Evolutionary conservation across 169 alveolate genomes (phyloP).

Genomic region (Cryptosporidium ryanae): DNA sequence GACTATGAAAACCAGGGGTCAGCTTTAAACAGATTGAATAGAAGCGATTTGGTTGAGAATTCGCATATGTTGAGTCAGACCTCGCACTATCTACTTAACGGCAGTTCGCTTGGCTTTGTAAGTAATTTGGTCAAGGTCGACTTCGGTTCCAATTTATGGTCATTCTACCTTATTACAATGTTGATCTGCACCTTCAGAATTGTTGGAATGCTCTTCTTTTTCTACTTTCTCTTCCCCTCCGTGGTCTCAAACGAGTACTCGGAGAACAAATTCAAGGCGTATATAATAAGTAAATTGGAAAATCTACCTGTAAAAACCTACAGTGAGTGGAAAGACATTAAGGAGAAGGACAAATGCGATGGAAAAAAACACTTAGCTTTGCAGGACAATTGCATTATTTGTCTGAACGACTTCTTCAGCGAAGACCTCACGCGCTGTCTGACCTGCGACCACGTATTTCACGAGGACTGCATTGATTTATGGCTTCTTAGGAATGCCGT

Average conservation of each 20-base stretch:
- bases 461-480: slow-evolving; percentile 82
- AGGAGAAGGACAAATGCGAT: slow-evolving; percentile 1
- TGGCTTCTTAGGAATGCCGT: slow-evolving; percentile 82
- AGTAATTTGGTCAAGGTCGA: slow-evolving; percentile 38
- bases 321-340: slow-evolving; percentile 50
- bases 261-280: slow-evolving; percentile 31
- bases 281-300: slow-evolving; percentile 27
- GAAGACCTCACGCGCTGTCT: slow-evolving; percentile 79
- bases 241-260: slow-evolving; percentile 40
- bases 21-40: slow-evolving; percentile 1
- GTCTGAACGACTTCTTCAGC: slow-evolving; percentile 47
- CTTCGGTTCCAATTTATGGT: slow-evolving; percentile 30
- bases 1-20: not conserved
- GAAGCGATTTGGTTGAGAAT: slow-evolving; percentile 1
- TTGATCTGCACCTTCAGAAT: slow-evolving; percentile 57
- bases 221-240: slow-evolving; percentile 63
- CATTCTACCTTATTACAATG: slow-evolving; percentile 41
- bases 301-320: slow-evolving; percentile 60
- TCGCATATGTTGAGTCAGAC: not conserved
- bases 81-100: slow-evolving; percentile 8
- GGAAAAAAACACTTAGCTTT: not conserved
- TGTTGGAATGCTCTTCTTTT: slow-evolving; percentile 23
- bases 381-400: slow-evolving; percentile 74
- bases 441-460: slow-evolving; percentile 85
- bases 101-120: not conserved